Evolutionary conservation across 345 rosid species (phyloP).

Genomic region (Arabidopsis suecica): DNA sequence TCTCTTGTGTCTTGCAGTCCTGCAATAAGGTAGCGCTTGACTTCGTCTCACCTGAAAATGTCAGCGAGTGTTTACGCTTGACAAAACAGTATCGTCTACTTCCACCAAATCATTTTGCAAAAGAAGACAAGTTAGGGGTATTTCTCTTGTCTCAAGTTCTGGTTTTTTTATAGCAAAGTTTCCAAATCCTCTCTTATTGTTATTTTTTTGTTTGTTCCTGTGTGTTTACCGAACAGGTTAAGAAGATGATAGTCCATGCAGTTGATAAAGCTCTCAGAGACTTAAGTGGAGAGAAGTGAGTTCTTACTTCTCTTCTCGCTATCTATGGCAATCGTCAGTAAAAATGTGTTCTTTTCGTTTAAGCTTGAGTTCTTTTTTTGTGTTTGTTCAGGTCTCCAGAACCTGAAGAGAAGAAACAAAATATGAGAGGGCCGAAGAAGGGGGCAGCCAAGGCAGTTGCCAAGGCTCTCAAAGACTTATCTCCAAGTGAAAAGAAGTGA

Average conservation of each 20-base stretch:
- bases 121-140: constrained; percentile 74
- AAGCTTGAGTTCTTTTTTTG: background rate
- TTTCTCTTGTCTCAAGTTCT: background rate
- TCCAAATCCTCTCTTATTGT: background rate
- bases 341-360: background rate
- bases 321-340: background rate
- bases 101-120: constrained; percentile 58
- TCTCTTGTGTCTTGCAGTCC: constrained; percentile 48
- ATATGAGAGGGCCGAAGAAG: background rate
- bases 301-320: background rate
- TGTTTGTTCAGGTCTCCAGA: constrained; percentile 14
- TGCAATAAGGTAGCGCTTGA: constrained; percentile 74
- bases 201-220: background rate
- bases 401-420: background rate
- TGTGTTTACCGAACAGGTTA: constrained; percentile 37
- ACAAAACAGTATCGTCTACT: constrained; percentile 66
- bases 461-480: background rate
- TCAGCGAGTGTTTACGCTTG: constrained; percentile 58
- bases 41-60: constrained; percentile 70
- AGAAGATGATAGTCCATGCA: constrained; percentile 42
- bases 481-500: constrained; percentile 9
- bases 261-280: background rate
- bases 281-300: background rate
- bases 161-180: background rate
- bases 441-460: background rate